Percentiles rank a stretch among this genome's conserved stretches.
Conservation (phyloP, 352 stramenopile genomes). For the Globisporangium ultimum region DNA sequence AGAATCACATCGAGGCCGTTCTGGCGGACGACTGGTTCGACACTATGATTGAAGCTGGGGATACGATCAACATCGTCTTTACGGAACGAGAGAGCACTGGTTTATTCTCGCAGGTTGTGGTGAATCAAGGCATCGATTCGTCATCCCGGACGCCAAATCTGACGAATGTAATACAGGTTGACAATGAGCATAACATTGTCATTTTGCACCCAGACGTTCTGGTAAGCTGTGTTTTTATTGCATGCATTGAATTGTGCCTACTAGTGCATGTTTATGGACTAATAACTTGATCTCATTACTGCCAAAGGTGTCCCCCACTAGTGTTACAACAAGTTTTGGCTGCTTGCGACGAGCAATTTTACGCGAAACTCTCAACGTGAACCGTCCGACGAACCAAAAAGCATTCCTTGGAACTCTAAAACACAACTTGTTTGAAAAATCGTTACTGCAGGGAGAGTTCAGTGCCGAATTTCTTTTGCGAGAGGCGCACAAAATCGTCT, state of each 20-base stretch:
- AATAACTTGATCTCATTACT: background rate
- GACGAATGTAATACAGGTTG: conserved; percentile 25
- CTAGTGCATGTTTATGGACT: background rate
- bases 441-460: conserved; percentile 35
- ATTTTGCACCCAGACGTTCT: conserved; percentile 76
- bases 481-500: conserved; percentile 48
- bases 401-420: conserved; percentile 78
- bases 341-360: conserved; percentile 70
- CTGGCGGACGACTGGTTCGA: conserved; percentile 79
- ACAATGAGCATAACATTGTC: conserved; percentile 60
- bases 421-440: conserved; percentile 77
- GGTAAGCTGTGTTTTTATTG: conserved; percentile 23
- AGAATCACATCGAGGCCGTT: conserved; percentile 52
- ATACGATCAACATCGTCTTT: conserved; percentile 80
- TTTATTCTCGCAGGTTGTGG: conserved; percentile 37
- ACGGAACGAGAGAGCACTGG: conserved; percentile 40
- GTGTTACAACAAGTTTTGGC: conserved; percentile 69
- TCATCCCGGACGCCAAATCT: background rate
- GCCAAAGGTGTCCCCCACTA: conserved; percentile 74
- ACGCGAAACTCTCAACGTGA: conserved; percentile 64
- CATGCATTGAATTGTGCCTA: background rate
- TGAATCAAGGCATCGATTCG: conserved; percentile 4
- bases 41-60: conserved; percentile 58
- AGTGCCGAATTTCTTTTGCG: conserved; percentile 28
- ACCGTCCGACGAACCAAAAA: conserved; percentile 46